A percentile compares a stretch with the other conserved stretches of the same genome.
These are phyloP conservation scores for Omphalea diandra DNA, from an alignment of 441 rosid species.

Conservation along the genomic window DNA sequence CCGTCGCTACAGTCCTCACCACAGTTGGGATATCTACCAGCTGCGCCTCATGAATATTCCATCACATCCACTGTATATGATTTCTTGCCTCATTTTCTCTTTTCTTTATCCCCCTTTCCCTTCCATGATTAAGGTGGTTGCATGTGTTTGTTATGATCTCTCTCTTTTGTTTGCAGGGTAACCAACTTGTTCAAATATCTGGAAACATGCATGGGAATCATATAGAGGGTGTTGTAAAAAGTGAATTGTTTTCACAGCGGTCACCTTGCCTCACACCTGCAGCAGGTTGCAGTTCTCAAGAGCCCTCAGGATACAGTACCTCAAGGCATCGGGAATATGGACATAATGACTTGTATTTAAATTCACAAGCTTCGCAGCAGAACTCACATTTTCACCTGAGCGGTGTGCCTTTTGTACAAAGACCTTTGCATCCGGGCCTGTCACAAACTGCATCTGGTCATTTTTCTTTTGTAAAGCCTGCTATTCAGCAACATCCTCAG, in stretches of 20 bases:
- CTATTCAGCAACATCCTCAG: conserved; percentile 74
- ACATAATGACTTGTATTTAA: conserved; percentile 51
- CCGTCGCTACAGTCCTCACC: conserved; percentile 58
- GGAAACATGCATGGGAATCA: conserved; percentile 58
- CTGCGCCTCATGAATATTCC: conserved; percentile 54
- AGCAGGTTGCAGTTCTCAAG: conserved; percentile 54
- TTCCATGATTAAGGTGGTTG: not conserved
- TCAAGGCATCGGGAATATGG: conserved; percentile 74
- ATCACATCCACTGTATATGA: conserved; percentile 56
- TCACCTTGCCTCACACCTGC: conserved; percentile 58
- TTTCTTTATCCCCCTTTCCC: not conserved
- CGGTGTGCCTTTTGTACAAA: conserved; percentile 52
- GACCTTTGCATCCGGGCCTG: conserved; percentile 54
- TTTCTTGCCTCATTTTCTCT: conserved; percentile 19
- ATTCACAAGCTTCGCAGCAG: conserved; percentile 71
- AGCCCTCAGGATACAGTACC: conserved; percentile 64
- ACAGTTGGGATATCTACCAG: conserved; percentile 64
- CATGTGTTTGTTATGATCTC: conserved; percentile 12
- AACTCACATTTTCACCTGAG: conserved; percentile 73
- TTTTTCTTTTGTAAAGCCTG: conserved; percentile 66
- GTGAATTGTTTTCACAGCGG: conserved; percentile 60
- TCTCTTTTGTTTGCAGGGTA: conserved; percentile 52
- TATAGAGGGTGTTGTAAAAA: conserved; percentile 46
- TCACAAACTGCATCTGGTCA: conserved; percentile 66
- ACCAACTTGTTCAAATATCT: conserved; percentile 58